Evolutionary conservation across 257 asterid genomes (phyloP).

Genomic region (Salvia hispanica): DNA sequence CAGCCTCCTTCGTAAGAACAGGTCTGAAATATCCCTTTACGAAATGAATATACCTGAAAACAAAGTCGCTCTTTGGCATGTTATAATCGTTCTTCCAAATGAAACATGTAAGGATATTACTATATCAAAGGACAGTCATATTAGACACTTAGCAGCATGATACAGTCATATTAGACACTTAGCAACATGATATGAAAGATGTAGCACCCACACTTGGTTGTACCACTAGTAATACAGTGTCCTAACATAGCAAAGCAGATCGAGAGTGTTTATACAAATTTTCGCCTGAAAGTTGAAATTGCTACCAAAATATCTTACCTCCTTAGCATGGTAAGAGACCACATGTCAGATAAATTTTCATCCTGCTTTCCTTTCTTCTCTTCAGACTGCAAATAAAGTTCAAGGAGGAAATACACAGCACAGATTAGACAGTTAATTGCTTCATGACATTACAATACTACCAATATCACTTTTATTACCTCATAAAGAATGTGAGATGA

Average conservation of each 20-base stretch:
- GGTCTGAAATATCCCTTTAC: constrained; percentile 85
- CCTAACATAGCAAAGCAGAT: neutral
- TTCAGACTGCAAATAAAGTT: constrained; percentile 52
- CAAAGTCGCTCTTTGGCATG: constrained; percentile 31
- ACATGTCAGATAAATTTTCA: constrained; percentile 55
- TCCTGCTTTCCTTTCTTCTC: constrained; percentile 44
- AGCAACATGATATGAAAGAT: constrained; percentile 8
- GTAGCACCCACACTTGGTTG: constrained; percentile 4
- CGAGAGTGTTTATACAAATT: constrained; percentile 22
- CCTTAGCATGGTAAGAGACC: constrained; percentile 91
- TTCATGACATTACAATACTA: neutral
- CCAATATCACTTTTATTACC: constrained; percentile 47
- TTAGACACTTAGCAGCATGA: no score
- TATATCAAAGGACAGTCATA: constrained; percentile 5
- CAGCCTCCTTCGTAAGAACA: constrained; percentile 91
- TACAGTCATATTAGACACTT: neutral
- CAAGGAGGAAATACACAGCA: constrained; percentile 30
- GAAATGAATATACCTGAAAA: constrained; percentile 74
- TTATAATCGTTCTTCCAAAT: constrained; percentile 2
- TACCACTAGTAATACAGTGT: constrained; percentile 5
- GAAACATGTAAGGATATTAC: neutral
- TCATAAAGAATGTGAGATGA: constrained; percentile 90
- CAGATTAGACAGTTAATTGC: constrained; percentile 16
- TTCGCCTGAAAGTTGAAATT: constrained; percentile 19
- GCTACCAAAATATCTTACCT: constrained; percentile 46